A percentile compares a stretch with the other conserved stretches of the same genome.
phyloP scores from a whole-genome alignment of 192 early-diverging fungal genomes.

The Backusella psychrophila region DNA sequence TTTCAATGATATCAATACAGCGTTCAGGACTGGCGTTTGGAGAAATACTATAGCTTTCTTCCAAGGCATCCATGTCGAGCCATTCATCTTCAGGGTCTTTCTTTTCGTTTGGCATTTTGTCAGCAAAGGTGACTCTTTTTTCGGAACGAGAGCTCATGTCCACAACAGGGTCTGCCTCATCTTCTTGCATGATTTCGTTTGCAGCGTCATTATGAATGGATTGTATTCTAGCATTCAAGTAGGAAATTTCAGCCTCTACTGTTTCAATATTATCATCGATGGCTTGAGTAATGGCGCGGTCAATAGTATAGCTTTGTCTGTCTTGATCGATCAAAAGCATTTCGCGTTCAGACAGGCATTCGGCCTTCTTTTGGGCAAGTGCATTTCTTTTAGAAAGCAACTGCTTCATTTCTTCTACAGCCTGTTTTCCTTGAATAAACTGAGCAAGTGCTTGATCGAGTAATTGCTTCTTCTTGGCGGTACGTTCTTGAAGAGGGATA shows the following conservation, averaged over 20 bases:
- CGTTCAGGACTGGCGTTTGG: slow-evolving; percentile 36
- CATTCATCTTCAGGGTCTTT: slow-evolving; percentile 16
- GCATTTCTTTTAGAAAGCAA: slow-evolving; percentile 40
- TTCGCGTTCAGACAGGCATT: slow-evolving; percentile 46
- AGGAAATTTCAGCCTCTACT: slow-evolving; percentile 50
- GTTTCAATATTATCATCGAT: slow-evolving; percentile 53
- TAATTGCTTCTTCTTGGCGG: slow-evolving; percentile 47
- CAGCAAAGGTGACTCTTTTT: slow-evolving; percentile 34
- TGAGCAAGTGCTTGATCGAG: slow-evolving; percentile 48
- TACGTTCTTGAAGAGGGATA: slow-evolving; percentile 17
- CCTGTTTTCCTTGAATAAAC: slow-evolving; percentile 49
- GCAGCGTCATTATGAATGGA: slow-evolving; percentile 49
- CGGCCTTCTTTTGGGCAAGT: slow-evolving; percentile 41
- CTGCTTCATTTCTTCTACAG: slow-evolving; percentile 46
- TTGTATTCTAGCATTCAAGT: slow-evolving; percentile 49
- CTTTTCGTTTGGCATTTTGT: slow-evolving; percentile 17
- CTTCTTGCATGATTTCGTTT: slow-evolving; percentile 17
- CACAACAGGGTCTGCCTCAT: slow-evolving; percentile 7
- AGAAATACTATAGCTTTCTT: slow-evolving; percentile 30
- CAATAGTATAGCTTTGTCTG: neutral
- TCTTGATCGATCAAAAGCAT: slow-evolving; percentile 31
- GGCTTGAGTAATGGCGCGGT: slow-evolving; percentile 33
- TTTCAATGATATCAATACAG: slow-evolving; percentile 45
- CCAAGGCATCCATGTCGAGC: slow-evolving; percentile 26
- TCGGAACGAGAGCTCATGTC: slow-evolving; percentile 17